A percentile compares a stretch with the other conserved stretches of the same genome.
These are phyloP conservation scores for Mortierella sp. DNA, from an alignment of 371 early-diverging fungal species.

Conservation along the genomic window DNA sequence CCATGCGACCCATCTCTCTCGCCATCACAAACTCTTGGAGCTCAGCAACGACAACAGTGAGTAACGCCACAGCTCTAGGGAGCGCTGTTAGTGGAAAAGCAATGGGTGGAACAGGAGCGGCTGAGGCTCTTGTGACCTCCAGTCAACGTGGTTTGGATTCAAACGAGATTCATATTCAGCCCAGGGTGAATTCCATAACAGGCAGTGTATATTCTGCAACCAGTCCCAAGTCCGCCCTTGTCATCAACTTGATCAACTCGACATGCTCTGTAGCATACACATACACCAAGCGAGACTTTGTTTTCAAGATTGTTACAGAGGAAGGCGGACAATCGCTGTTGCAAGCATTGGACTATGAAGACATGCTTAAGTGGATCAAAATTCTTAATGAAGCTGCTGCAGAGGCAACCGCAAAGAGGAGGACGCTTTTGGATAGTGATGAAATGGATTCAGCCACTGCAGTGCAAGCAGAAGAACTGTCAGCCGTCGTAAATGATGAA, in stretches of 20 bases:
- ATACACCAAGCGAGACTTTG: constrained; percentile 80
- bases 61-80: constrained; percentile 48
- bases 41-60: constrained; percentile 48
- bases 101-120: constrained; percentile 17
- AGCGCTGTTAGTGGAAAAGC: constrained; percentile 43
- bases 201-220: constrained; percentile 15
- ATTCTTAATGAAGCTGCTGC: constrained; percentile 80
- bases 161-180: constrained; percentile 1
- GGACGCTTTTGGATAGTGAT: constrained; percentile 41
- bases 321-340: constrained; percentile 86
- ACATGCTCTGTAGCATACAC: constrained; percentile 79
- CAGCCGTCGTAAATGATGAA: constrained; percentile 15
- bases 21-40: constrained; percentile 50
- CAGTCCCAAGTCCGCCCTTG: constrained; percentile 73
- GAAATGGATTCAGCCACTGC: constrained; percentile 20
- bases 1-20: constrained; percentile 53
- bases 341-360: constrained; percentile 76
- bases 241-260: constrained; percentile 85
- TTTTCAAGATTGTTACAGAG: constrained; percentile 86
- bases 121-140: constrained; percentile 5
- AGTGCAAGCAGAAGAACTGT: constrained; percentile 16
- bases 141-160: not conserved
- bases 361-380: constrained; percentile 85
- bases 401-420: constrained; percentile 79
- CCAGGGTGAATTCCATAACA: constrained; percentile 15